Percentiles rank a stretch among this genome's conserved stretches.
Evolutionary conservation across 164 flowering plant genomes (phyloP).

Genomic region (Sextonia rubra): DNA sequence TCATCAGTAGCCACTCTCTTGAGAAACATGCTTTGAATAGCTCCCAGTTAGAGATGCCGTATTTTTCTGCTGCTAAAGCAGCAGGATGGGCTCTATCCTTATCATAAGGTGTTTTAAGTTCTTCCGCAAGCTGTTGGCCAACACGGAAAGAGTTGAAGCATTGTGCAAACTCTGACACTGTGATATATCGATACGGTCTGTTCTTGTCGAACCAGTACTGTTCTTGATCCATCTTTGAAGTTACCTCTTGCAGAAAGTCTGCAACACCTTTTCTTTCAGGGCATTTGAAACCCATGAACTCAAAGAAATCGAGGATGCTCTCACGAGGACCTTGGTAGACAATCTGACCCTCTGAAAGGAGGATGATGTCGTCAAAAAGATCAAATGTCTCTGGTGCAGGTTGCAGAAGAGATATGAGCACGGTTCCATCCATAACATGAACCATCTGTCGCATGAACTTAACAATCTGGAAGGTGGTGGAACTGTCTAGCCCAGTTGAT

Average conservation of each 20-base stretch:
- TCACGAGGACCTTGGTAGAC: conserved; percentile 56
- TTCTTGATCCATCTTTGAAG: conserved; percentile 57
- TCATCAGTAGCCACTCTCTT: conserved; percentile 54
- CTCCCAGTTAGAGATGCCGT: conserved; percentile 47
- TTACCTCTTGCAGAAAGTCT: conserved; percentile 61
- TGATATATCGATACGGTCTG: conserved; percentile 30
- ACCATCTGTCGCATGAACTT: conserved; percentile 57
- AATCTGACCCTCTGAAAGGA: conserved; percentile 52
- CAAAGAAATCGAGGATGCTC: conserved; percentile 45
- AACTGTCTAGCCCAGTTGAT: conserved; percentile 62
- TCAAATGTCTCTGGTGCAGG: conserved; percentile 61
- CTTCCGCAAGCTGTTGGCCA: conserved; percentile 37
- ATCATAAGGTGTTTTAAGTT: conserved; percentile 39
- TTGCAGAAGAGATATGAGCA: conserved; percentile 57
- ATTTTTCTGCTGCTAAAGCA: conserved; percentile 42
- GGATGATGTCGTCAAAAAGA: conserved; percentile 52
- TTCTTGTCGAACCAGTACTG: conserved; percentile 48
- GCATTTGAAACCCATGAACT: conserved; percentile 47
- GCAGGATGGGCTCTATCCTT: conserved; percentile 45
- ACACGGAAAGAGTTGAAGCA: conserved; percentile 29
- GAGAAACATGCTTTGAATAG: conserved; percentile 50
- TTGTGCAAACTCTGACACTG: conserved; percentile 38
- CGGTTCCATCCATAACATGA: conserved; percentile 54
- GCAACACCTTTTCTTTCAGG: conserved; percentile 59
- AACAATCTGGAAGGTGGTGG: conserved; percentile 57